A percentile compares a stretch with the other conserved stretches of the same genome.
Evolutionary conservation across 1,284 basidiomycete species (phyloP).

Genomic region (Pseudozyma flocculosa): DNA sequence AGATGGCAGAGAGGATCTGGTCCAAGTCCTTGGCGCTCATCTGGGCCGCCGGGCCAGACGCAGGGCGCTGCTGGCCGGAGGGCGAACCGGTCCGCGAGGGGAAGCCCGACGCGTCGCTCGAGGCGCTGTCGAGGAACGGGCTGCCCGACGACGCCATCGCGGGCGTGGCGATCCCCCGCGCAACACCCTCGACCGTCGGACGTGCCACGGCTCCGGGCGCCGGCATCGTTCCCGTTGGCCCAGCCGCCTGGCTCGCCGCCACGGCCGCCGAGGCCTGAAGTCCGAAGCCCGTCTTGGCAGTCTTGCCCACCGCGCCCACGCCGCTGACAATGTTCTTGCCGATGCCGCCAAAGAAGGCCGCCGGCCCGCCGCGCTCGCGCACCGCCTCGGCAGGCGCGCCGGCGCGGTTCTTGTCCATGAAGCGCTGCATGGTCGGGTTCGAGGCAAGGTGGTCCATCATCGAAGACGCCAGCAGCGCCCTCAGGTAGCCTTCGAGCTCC

Average conservation of each 20-base stretch:
- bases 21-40: conserved; percentile 48
- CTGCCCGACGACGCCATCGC: neutral
- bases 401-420: conserved; percentile 49
- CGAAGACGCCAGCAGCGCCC: conserved; percentile 20
- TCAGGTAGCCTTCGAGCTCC: conserved; percentile 41
- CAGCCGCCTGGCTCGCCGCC: neutral
- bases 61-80: neutral
- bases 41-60: conserved; percentile 1
- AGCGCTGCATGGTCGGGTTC: conserved; percentile 30
- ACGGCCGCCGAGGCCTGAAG: conserved; percentile 3
- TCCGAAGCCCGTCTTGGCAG: conserved; percentile 37
- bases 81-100: conserved; percentile 29
- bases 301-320: conserved; percentile 44
- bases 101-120: conserved; percentile 16
- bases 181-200: neutral
- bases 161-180: no score
- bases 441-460: conserved; percentile 11
- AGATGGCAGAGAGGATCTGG: conserved; percentile 54
- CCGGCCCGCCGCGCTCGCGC: conserved; percentile 13
- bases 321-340: conserved; percentile 45
- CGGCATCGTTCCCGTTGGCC: neutral
- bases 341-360: conserved; percentile 32
- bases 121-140: conserved; percentile 12
- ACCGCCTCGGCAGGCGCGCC: conserved; percentile 32
- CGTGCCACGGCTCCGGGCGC: no score